Evolutionary conservation across 495 filamentous ascomycete species (phyloP).

Genomic region (Hypoxylon intermedium): DNA sequence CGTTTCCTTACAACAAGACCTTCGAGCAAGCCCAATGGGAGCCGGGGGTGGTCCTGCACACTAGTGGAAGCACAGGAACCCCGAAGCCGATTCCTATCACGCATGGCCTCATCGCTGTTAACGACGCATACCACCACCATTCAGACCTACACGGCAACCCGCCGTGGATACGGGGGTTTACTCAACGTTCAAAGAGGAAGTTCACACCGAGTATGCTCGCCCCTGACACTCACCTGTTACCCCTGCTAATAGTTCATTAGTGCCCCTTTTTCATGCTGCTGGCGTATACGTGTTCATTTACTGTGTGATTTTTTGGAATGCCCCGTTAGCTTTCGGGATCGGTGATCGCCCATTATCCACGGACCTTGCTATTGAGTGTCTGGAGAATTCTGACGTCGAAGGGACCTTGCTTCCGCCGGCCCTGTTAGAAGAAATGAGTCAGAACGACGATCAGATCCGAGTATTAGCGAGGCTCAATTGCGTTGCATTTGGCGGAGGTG

Average conservation of each 20-base stretch:
- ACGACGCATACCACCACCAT: slow-evolving; percentile 44
- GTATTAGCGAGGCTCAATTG: slow-evolving; percentile 41
- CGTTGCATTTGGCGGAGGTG: slow-evolving; percentile 52
- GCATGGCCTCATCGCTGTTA: slow-evolving; percentile 55
- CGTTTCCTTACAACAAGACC: slow-evolving; percentile 51
- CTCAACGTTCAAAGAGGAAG: background rate
- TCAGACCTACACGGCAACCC: slow-evolving; percentile 35
- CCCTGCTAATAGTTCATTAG: slow-evolving; percentile 33
- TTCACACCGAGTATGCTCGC: slow-evolving; percentile 30
- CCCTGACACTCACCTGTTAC: background rate
- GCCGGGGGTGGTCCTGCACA: slow-evolving; percentile 60
- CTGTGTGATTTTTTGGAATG: slow-evolving; percentile 42
- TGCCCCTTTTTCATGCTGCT: slow-evolving; percentile 46
- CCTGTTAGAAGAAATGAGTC: slow-evolving; percentile 53
- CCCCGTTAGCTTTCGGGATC: slow-evolving; percentile 43
- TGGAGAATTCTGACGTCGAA: slow-evolving; percentile 46
- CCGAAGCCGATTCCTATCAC: slow-evolving; percentile 61
- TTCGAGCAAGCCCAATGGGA: slow-evolving; percentile 57
- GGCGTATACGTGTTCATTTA: slow-evolving; percentile 45
- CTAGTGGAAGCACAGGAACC: slow-evolving; percentile 65
- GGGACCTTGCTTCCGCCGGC: slow-evolving; percentile 48
- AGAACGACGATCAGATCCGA: slow-evolving; percentile 38
- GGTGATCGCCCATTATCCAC: slow-evolving; percentile 49
- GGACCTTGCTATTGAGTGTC: slow-evolving; percentile 42
- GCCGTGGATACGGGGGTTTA: slow-evolving; percentile 35